phyloP scores from a whole-genome alignment of 305 asterid genomes.

The Plantago rigida region DNA sequence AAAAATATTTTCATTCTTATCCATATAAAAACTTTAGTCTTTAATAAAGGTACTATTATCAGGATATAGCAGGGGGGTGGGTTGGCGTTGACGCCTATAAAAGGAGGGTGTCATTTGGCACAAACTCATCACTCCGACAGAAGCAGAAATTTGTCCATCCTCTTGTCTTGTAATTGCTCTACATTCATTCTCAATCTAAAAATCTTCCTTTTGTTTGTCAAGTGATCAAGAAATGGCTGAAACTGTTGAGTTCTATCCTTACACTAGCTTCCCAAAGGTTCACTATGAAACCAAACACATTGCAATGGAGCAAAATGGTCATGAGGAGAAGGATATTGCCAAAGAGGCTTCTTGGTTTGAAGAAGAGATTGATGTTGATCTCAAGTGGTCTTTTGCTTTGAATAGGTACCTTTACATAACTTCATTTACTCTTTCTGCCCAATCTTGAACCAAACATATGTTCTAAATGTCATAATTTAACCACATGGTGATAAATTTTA shows the following conservation, averaged over 20 bases:
- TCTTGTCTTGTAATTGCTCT: not conserved
- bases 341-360: slow-evolving; percentile 67
- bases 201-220: not conserved
- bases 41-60: too few species aligned
- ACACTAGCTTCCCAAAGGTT: slow-evolving; percentile 47
- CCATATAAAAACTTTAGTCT: too few species aligned
- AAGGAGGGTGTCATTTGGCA: too few species aligned
- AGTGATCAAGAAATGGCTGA: slow-evolving; percentile 48
- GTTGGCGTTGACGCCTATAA: too few species aligned
- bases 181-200: not conserved
- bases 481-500: too few species aligned
- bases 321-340: slow-evolving; percentile 1
- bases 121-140: too few species aligned
- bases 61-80: too few species aligned
- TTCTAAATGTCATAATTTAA: too few species aligned
- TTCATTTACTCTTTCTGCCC: not conserved
- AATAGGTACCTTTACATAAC: slow-evolving; percentile 43
- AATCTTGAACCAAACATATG: too few species aligned
- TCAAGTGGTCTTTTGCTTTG: slow-evolving; percentile 90
- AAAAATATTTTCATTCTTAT: too few species aligned
- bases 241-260: slow-evolving; percentile 46
- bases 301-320: slow-evolving; percentile 28
- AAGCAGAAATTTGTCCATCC: too few species aligned
- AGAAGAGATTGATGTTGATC: slow-evolving; percentile 77
- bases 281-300: slow-evolving; percentile 35